These are phyloP conservation scores for Scytalidium sp. DNA, from an alignment of 2,329 filamentous ascomycete genomes.

Conservation along the genomic window DNA sequence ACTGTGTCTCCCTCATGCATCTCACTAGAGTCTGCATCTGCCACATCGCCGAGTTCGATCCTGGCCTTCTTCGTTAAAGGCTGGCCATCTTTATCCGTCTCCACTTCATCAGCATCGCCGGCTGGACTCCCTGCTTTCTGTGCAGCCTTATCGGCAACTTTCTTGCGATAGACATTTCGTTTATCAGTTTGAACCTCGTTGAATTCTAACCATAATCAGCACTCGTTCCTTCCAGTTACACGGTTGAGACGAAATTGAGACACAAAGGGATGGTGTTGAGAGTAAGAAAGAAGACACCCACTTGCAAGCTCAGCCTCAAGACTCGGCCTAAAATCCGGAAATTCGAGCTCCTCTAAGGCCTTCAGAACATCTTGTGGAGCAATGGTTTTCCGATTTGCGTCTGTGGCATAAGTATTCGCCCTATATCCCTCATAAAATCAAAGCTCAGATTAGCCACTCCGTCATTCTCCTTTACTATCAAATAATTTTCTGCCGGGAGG, in stretches of 20 bases:
- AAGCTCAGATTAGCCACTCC: constrained; percentile 2
- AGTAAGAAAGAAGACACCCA: constrained; percentile 36
- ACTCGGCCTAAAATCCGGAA: constrained; percentile 64
- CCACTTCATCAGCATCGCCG: constrained; percentile 16
- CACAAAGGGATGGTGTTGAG: too few relatives aligned
- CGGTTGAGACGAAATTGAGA: not conserved
- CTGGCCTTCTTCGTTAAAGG: constrained; percentile 30
- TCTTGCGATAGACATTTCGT: constrained; percentile 69
- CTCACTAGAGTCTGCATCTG: constrained; percentile 36
- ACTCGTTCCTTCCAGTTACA: constrained; percentile 4
- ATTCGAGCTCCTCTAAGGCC: constrained; percentile 69
- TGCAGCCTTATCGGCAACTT: constrained; percentile 63
- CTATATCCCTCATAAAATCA: constrained; percentile 36
- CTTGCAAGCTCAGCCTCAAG: constrained; percentile 76
- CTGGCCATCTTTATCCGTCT: constrained; percentile 21
- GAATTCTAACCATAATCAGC: constrained; percentile 48
- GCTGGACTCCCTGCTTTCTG: constrained; percentile 6
- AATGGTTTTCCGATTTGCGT: constrained; percentile 74
- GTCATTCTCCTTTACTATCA: not conserved
- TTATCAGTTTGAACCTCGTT: constrained; percentile 72
- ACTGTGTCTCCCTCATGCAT: constrained; percentile 34
- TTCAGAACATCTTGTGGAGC: constrained; percentile 72
- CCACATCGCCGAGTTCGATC: constrained; percentile 46
- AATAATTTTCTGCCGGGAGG: not conserved
- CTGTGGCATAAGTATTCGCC: constrained; percentile 68